Evolutionary conservation across 306 rosid genomes (phyloP).

Genomic region (Quillaja saponaria): DNA sequence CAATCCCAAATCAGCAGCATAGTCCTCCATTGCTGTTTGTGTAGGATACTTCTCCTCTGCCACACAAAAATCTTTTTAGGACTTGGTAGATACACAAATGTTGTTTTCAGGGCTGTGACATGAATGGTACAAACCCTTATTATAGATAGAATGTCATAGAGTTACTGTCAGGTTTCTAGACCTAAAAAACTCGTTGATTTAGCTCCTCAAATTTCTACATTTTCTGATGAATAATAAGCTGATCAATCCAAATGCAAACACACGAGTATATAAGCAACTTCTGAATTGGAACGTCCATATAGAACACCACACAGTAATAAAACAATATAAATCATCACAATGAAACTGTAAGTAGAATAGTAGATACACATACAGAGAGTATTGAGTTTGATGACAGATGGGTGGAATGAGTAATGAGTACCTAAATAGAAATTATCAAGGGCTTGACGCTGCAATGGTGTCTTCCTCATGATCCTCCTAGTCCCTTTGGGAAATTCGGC

Average conservation of each 20-base stretch:
- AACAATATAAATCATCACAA: too few relatives aligned
- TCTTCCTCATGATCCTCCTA: background rate
- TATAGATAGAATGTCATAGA: background rate
- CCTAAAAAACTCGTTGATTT: too few relatives aligned
- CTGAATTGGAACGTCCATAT: too few relatives aligned
- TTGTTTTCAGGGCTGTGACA: background rate
- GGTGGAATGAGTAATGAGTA: background rate
- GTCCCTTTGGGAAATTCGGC: background rate
- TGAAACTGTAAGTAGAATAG: too few relatives aligned
- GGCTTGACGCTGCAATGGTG: background rate
- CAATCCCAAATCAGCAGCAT: conserved; percentile 51
- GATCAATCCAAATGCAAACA: too few relatives aligned
- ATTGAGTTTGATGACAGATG: background rate
- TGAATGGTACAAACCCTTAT: background rate
- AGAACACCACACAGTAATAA: background rate
- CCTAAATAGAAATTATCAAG: background rate
- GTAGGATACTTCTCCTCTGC: conserved; percentile 68
- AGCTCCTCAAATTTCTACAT: background rate
- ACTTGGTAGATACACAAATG: background rate
- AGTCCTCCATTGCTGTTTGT: conserved; percentile 41
- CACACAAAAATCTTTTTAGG: conserved; percentile 4
- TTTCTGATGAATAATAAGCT: too few relatives aligned
- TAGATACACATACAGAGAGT: too few relatives aligned
- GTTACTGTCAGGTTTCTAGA: background rate
- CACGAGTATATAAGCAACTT: too few relatives aligned